phyloP scores from a whole-genome alignment of 202 grass and related monocot genomes.

The Brachypodium distachyon region DNA sequence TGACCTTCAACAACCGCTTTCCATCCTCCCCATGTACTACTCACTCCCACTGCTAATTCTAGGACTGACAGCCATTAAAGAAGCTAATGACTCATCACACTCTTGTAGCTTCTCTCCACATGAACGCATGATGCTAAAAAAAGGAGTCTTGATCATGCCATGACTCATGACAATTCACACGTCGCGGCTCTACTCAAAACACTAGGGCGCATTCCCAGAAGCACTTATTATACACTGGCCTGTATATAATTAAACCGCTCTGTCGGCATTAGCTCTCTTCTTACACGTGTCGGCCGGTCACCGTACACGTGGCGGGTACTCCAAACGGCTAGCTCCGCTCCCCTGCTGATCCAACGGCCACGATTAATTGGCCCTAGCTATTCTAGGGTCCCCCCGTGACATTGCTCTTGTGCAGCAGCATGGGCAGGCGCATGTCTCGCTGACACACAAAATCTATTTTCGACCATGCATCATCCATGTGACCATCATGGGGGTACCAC shows the following conservation, averaged over 20 bases:
- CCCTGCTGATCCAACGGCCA: conserved; percentile 4
- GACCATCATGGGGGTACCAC: not conserved
- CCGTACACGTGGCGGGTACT: not conserved
- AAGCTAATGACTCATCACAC: not conserved
- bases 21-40: not conserved
- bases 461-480: not conserved
- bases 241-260: no score
- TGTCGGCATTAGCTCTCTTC: not conserved
- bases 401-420: no score
- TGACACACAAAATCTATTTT: not conserved
- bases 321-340: not conserved
- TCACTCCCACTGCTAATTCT: no score
- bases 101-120: not conserved
- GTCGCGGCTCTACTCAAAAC: not conserved
- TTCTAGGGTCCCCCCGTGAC: no score
- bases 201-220: not conserved
- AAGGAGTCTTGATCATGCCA: not conserved
- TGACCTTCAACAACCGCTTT: not conserved
- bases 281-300: not conserved
- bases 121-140: not conserved
- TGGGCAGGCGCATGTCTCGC: not conserved
- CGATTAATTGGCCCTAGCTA: not conserved
- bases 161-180: not conserved
- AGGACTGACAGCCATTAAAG: not conserved
- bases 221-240: no score